Evolutionary conservation across 2,329 filamentous ascomycete genomes (phyloP).

Genomic region (Sporothrix curviconia): DNA sequence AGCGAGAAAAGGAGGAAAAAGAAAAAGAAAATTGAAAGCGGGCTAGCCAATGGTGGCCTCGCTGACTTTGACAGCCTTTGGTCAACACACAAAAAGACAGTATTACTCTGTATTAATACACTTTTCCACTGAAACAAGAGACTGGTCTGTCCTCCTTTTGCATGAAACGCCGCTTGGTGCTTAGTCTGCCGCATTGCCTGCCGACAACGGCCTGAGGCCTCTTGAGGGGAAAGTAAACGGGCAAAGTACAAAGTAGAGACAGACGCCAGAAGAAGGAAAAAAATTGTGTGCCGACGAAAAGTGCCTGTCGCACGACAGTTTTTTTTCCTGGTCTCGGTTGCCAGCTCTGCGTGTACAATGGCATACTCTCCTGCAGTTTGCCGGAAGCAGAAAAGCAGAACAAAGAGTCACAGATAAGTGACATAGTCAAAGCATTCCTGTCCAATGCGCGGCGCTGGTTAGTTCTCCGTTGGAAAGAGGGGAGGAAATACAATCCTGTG

Average conservation of each 20-base stretch:
- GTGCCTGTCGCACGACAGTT: not conserved
- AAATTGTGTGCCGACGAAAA: not conserved
- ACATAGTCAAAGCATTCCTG: too few relatives aligned
- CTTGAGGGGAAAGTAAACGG: too few relatives aligned
- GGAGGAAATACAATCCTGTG: too few relatives aligned
- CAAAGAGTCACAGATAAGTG: too few relatives aligned
- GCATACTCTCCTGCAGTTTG: not conserved
- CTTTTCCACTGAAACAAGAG: not conserved
- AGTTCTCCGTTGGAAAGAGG: too few relatives aligned
- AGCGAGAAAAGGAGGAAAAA: not conserved
- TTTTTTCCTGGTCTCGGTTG: not conserved
- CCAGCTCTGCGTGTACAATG: not conserved
- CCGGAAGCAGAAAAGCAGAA: not conserved
- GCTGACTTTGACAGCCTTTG: not conserved
- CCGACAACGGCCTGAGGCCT: too few relatives aligned
- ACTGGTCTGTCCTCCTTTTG: not conserved
- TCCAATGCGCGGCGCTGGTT: too few relatives aligned
- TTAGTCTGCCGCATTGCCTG: not conserved
- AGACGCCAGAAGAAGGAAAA: not conserved
- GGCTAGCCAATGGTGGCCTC: not conserved
- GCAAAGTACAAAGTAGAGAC: not conserved
- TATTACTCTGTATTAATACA: too few relatives aligned
- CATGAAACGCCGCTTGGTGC: not conserved
- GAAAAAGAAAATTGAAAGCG: not conserved
- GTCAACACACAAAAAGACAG: too few relatives aligned